A percentile compares a stretch with the other conserved stretches of the same genome.
Conservation (phyloP, 2,329 filamentous ascomycete genomes). For the Basipetospora chlamydospora region DNA sequence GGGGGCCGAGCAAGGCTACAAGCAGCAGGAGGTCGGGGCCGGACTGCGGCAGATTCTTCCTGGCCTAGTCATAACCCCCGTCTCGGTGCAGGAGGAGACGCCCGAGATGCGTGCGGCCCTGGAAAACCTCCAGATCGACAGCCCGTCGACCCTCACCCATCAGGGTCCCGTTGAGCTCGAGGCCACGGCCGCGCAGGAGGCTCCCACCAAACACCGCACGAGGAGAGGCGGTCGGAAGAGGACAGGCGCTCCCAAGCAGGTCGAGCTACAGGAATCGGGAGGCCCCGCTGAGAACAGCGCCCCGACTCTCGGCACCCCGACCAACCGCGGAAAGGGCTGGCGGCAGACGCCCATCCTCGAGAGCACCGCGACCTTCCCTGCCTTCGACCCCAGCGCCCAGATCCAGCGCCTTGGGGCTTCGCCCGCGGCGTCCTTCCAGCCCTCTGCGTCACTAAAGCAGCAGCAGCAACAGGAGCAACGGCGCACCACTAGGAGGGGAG, state of each 20-base stretch:
- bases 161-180: constrained; percentile 1
- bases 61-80: background rate
- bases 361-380: constrained; percentile 39
- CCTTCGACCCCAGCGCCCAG: too few relatives aligned
- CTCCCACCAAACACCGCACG: too few relatives aligned
- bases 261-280: background rate
- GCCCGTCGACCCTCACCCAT: background rate
- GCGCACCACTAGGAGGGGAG: too few relatives aligned
- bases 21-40: too few relatives aligned
- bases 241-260: background rate
- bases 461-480: too few relatives aligned
- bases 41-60: background rate
- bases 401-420: too few relatives aligned
- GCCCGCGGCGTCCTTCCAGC: constrained; percentile 54
- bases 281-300: constrained; percentile 7
- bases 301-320: constrained; percentile 6
- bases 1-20: too few relatives aligned
- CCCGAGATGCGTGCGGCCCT: constrained; percentile 1
- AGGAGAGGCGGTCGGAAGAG: constrained; percentile 3
- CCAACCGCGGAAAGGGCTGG: constrained; percentile 36
- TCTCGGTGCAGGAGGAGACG: background rate
- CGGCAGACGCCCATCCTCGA: constrained; percentile 45
- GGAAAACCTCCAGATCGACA: background rate
- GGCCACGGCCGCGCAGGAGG: background rate
- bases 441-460: constrained; percentile 48